Base-by-base conservation (phyloP, 139 green algal genomes). In the Nannochloris sp. region DNA sequence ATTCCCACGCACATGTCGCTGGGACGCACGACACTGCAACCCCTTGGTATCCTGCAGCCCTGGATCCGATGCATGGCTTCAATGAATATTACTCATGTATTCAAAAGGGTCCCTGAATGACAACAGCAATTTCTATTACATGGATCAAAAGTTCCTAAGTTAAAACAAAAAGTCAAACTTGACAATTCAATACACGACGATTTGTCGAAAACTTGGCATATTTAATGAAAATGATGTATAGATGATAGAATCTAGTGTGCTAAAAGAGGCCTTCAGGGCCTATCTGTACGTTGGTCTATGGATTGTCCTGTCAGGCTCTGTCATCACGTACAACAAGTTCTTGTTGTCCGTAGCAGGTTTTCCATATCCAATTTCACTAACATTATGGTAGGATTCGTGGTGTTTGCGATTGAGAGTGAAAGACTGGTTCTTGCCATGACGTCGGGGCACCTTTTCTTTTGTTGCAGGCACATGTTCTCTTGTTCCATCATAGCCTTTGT, bases 271-370 rank as follows among this genome's bases (percentile, higher is more conserved):
- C 18, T 0, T 1, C 31, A 23, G 15, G 10, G 24, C 36, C 24
- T 66, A 66, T 44, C 3, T 16, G 15, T 43, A 43, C 24, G 60
- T 54, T 21, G 44, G 10, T 40, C 31, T 66, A 25, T 66, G 60
- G 60, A 66, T 66, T 21, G 11, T 58, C 10, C 14, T 66, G 10
- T 55, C 34, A 21, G 60, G 60, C 19, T 34, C 65, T 5, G 86
- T 97, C 60, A 97, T 97, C 56, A 68, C 96, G 21, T 97, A 89
- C 80, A 96, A 96, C 78, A 96, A 96, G 57, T 96, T 83, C 76
- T 64, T 97, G 2, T 78, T 96, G 3, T 80, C 84, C 0, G 93
- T 48, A 11, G 76, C 55, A 2, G 85, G 85, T 19, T 97, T 97
- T 67, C 90, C 85, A 0, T 97, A 89, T 70, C 90, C 90, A 24